phyloP scores from a whole-genome alignment of 2,329 filamentous ascomycete genomes.

The Zasmidium citrigriseum region DNA sequence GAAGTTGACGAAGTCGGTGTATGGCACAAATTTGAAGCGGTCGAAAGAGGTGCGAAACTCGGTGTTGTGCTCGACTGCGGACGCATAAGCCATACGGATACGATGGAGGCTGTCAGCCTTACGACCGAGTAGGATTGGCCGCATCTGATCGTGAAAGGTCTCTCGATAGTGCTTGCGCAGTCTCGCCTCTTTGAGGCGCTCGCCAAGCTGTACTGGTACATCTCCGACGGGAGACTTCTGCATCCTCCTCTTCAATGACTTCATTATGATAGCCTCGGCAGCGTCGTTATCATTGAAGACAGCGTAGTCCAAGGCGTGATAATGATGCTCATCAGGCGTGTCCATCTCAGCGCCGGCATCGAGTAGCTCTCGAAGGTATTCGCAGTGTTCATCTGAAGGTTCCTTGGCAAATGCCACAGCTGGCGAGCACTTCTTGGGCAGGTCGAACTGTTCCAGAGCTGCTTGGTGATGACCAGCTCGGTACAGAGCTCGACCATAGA shows the following conservation, averaged over 20 bases:
- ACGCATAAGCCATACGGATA: neutral
- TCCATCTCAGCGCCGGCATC: conserved; percentile 37
- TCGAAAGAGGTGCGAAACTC: neutral
- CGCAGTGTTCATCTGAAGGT: conserved; percentile 39
- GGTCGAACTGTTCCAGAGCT: conserved; percentile 33
- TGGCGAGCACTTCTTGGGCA: conserved; percentile 30
- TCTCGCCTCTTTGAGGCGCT: conserved; percentile 1
- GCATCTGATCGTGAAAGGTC: conserved; percentile 8
- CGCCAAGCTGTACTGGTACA: neutral
- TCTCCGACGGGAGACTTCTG: neutral
- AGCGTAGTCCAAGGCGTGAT: conserved; percentile 42
- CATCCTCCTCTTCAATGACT: neutral
- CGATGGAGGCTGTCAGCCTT: neutral
- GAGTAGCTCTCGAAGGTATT: conserved; percentile 38
- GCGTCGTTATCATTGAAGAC: conserved; percentile 32
- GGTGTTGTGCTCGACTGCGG: neutral
- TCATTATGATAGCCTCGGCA: neutral
- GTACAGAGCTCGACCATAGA: conserved; percentile 9
- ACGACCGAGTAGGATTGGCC: conserved; percentile 1
- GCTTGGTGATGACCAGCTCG: neutral
- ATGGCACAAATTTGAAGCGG: conserved; percentile 3
- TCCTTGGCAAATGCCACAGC: conserved; percentile 44
- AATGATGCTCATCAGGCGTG: conserved; percentile 37
- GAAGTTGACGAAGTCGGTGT: neutral
- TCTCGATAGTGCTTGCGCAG: conserved; percentile 5